These are phyloP conservation scores for Camellia granthamiana DNA, from an alignment of 148 eudicot genomes.

Conservation along the genomic window DNA sequence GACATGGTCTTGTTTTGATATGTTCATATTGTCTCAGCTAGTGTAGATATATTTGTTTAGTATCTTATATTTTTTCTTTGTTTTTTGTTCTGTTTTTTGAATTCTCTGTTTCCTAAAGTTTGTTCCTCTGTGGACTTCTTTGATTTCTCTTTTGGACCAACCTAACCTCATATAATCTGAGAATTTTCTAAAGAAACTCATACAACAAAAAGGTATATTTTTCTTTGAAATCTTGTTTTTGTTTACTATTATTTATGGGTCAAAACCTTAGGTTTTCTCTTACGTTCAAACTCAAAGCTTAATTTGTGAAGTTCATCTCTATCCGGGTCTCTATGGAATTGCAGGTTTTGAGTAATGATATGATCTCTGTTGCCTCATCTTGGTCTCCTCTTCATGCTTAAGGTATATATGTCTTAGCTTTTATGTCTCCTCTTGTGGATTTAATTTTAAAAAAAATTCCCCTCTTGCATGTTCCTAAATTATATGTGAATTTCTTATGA, in stretches of 20 bases:
- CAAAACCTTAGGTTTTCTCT: slow-evolving; percentile 5
- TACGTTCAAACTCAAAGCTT: not conserved
- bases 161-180: not conserved
- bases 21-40: not conserved
- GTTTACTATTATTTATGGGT: not conserved
- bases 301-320: slow-evolving; percentile 11
- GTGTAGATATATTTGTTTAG: not conserved
- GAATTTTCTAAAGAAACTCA: not conserved
- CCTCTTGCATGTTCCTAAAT: not conserved
- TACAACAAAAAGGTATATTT: not conserved
- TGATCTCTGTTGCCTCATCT: slow-evolving; percentile 9
- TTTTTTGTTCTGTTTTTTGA: not conserved
- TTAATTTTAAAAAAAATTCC: not conserved
- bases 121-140: slow-evolving; percentile 9
- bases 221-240: not conserved
- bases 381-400: slow-evolving; percentile 1
- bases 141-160: slow-evolving; percentile 16
- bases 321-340: slow-evolving; percentile 20
- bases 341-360: not conserved
- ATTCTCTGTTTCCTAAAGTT: slow-evolving; percentile 5
- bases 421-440: not conserved
- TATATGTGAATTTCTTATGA: not conserved
- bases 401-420: not conserved
- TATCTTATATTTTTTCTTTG: not conserved
- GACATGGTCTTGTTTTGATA: not conserved